Percentiles rank a stretch among this genome's conserved stretches.
Evolutionary conservation across 2,329 filamentous ascomycete genomes (phyloP).

Genomic region (Chaetoscypha palmicola): DNA sequence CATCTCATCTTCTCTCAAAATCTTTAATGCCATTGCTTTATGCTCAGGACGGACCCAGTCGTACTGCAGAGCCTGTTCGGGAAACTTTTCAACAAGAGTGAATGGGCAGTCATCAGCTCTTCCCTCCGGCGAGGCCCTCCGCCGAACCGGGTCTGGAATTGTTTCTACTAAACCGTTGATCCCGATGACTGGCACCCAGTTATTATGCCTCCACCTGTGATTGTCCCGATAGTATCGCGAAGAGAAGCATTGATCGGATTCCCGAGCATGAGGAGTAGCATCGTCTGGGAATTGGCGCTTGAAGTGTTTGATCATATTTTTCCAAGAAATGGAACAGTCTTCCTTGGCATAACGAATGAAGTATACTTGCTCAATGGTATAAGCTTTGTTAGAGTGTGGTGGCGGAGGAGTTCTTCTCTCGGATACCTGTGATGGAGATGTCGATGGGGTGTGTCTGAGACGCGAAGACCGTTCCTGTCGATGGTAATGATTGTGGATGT

Average conservation of each 20-base stretch:
- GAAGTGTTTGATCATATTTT: slow-evolving; percentile 4
- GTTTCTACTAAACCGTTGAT: slow-evolving; percentile 1
- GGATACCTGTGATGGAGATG: background rate
- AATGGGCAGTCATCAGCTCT: slow-evolving; percentile 7
- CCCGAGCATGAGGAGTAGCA: background rate
- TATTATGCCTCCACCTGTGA: slow-evolving; percentile 2
- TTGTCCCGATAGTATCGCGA: slow-evolving; percentile 16
- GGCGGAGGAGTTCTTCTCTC: background rate
- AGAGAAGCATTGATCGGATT: slow-evolving; percentile 14
- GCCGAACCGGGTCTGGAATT: slow-evolving; percentile 4
- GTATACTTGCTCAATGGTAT: slow-evolving; percentile 10
- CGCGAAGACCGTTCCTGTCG: background rate
- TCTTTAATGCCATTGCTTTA: slow-evolving; percentile 8
- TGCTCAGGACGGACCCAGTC: slow-evolving; percentile 10
- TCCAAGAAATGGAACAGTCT: slow-evolving; percentile 7
- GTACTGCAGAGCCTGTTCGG: slow-evolving; percentile 10
- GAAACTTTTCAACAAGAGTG: slow-evolving; percentile 11
- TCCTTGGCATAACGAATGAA: slow-evolving; percentile 13
- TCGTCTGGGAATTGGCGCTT: slow-evolving; percentile 3
- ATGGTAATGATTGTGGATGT: too few species aligned
- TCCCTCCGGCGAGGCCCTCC: slow-evolving; percentile 7
- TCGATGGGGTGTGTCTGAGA: background rate
- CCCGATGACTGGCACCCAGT: slow-evolving; percentile 4
- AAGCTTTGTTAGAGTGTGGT: slow-evolving; percentile 11
- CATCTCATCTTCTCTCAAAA: background rate